A percentile compares a stretch with the other conserved stretches of the same genome.
Evolutionary conservation across 2,329 filamentous ascomycete genomes (phyloP).

Genomic region (Alternaria metachromatica): DNA sequence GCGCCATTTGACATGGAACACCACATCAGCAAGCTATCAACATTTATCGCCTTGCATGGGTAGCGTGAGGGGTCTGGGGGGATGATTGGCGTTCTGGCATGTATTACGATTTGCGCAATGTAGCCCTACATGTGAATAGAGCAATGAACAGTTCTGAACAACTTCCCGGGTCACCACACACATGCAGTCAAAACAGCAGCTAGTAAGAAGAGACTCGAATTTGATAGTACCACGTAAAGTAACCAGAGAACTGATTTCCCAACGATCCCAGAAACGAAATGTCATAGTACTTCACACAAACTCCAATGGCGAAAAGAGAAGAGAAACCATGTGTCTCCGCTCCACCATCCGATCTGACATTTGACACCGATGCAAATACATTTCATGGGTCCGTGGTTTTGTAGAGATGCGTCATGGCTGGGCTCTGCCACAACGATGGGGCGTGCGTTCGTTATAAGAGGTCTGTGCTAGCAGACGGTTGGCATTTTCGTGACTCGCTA

Average conservation of each 20-base stretch:
- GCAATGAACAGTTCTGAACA: slow-evolving; percentile 3
- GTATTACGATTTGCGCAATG: slow-evolving; percentile 7
- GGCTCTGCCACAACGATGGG: slow-evolving; percentile 23
- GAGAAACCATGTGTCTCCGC: slow-evolving; percentile 30
- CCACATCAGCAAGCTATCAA: slow-evolving; percentile 11
- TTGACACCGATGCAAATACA: slow-evolving; percentile 43
- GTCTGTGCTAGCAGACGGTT: slow-evolving; percentile 38
- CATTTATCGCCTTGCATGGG: slow-evolving; percentile 16
- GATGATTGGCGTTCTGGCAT: slow-evolving; percentile 16
- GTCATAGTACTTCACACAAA: slow-evolving; percentile 47
- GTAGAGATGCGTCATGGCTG: slow-evolving; percentile 18
- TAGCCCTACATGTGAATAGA: slow-evolving; percentile 9
- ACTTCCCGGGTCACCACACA: neutral
- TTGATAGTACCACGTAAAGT: slow-evolving; percentile 47
- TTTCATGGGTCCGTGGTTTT: slow-evolving; percentile 34
- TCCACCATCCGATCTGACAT: slow-evolving; percentile 47
- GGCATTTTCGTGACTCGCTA: slow-evolving; percentile 35
- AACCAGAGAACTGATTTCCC: slow-evolving; percentile 47
- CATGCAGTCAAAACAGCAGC: slow-evolving; percentile 29
- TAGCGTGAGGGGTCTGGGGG: slow-evolving; percentile 5
- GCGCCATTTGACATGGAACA: slow-evolving; percentile 17
- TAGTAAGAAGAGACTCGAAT: slow-evolving; percentile 48
- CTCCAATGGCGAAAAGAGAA: slow-evolving; percentile 46
- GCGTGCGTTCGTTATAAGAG: slow-evolving; percentile 33
- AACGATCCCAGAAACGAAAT: slow-evolving; percentile 45